These are phyloP conservation scores for Pseudocercospora cruenta DNA, from an alignment of 2,329 filamentous ascomycete genomes.

Conservation along the genomic window DNA sequence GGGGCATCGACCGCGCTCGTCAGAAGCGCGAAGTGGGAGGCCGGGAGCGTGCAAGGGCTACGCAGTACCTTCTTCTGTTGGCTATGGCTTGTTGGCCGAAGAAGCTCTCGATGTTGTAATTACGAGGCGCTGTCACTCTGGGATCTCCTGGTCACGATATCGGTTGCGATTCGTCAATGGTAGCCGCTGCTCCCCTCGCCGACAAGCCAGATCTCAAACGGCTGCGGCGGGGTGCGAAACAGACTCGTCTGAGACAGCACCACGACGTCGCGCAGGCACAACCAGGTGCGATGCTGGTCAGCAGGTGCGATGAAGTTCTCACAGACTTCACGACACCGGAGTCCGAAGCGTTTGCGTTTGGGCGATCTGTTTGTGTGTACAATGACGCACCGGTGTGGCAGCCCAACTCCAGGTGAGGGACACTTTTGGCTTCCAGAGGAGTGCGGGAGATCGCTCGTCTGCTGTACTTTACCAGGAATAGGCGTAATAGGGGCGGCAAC, in stretches of 20 bases:
- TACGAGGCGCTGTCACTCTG: slow-evolving; percentile 20
- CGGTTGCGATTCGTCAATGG: slow-evolving; percentile 1
- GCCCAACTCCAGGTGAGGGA: neutral
- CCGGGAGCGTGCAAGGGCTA: neutral
- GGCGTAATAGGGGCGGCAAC: slow-evolving; percentile 1
- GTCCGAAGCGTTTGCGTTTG: neutral
- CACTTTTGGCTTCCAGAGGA: slow-evolving; percentile 6
- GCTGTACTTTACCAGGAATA: slow-evolving; percentile 5
- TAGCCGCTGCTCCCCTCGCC: slow-evolving; percentile 1
- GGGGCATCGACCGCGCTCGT: neutral
- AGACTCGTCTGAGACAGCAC: neutral
- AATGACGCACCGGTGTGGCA: slow-evolving; percentile 6
- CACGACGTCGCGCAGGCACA: slow-evolving; percentile 15
- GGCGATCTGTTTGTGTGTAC: neutral
- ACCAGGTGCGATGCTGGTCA: slow-evolving; percentile 2
- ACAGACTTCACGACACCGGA: neutral
- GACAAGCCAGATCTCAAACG: slow-evolving; percentile 13
- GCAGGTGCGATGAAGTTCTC: slow-evolving; percentile 4
- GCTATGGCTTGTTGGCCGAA: slow-evolving; percentile 3
- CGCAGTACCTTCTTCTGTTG: neutral
- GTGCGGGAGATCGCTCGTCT: slow-evolving; percentile 19
- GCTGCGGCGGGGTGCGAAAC: slow-evolving; percentile 16
- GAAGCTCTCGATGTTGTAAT: slow-evolving; percentile 18
- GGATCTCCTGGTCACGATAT: slow-evolving; percentile 11
- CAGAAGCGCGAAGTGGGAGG: neutral